Conservation (phyloP, 306 rosid genomes). For the Medicago truncatula region MtrunA17r5.0-ANR NC_053048.1:41250501-41251000, state of each 20-base stretch:
- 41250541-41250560: constrained; percentile 67
- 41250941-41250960: constrained; percentile 73
- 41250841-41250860: constrained; percentile 68
- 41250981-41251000: constrained; percentile 72
- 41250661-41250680: constrained; percentile 5
- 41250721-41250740: constrained; percentile 54
- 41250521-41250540: constrained; percentile 51
- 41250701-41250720: constrained; percentile 57
- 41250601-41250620: too few species aligned
- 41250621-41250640: too few species aligned
- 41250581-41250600: too few species aligned
- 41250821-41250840: constrained; percentile 94
- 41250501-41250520: constrained; percentile 62
- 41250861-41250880: constrained; percentile 74
- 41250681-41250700: constrained; percentile 54
- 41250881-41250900: constrained; percentile 54
- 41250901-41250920: constrained; percentile 70
- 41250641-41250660: not conserved
- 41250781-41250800: not conserved
- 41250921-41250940: constrained; percentile 69
- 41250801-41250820: constrained; percentile 14
- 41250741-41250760: constrained; percentile 36
- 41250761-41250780: not conserved
- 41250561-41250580: constrained; percentile 68
- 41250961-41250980: constrained; percentile 46